These are phyloP conservation scores for Solanum chilense DNA, from an alignment of 257 asterid species.

Conservation along the genomic window DNA sequence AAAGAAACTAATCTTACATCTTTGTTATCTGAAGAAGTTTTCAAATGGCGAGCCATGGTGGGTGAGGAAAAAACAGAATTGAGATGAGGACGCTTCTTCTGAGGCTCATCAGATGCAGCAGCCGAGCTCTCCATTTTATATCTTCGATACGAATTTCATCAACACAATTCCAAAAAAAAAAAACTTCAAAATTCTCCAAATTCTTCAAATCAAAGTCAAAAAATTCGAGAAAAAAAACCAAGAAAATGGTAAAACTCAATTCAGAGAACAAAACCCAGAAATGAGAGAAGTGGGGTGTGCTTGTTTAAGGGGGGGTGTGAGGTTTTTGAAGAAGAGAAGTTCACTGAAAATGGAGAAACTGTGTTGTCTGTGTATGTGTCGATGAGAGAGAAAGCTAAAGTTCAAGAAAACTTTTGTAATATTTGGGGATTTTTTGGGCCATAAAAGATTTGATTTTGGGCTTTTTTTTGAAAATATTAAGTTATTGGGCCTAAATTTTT, in stretches of 20 bases:
- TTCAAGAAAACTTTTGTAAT: not conserved
- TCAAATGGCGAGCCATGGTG: constrained; percentile 48
- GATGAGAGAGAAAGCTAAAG: not conserved
- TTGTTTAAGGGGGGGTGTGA: not conserved
- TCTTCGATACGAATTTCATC: not conserved
- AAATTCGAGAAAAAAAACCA: not conserved
- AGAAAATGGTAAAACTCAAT: not conserved
- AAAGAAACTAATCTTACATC: constrained; percentile 25
- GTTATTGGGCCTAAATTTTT: not conserved
- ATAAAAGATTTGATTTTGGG: not conserved
- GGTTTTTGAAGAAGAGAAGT: not conserved
- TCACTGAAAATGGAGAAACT: not conserved
- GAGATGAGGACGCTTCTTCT: constrained; percentile 60
- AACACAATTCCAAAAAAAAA: not conserved
- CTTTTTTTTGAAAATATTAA: not conserved
- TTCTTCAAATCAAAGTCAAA: not conserved
- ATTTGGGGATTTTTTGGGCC: not conserved
- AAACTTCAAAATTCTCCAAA: not conserved
- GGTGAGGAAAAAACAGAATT: constrained; percentile 25
- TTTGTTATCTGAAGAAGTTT: constrained; percentile 44
- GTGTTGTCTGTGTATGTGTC: not conserved
- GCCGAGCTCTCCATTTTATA: constrained; percentile 2
- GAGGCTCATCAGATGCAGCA: constrained; percentile 47
- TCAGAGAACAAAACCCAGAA: not conserved
- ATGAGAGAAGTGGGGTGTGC: not conserved